Conservation (phyloP, 306 rosid genomes). For the Arachis hypogaea region DNA sequence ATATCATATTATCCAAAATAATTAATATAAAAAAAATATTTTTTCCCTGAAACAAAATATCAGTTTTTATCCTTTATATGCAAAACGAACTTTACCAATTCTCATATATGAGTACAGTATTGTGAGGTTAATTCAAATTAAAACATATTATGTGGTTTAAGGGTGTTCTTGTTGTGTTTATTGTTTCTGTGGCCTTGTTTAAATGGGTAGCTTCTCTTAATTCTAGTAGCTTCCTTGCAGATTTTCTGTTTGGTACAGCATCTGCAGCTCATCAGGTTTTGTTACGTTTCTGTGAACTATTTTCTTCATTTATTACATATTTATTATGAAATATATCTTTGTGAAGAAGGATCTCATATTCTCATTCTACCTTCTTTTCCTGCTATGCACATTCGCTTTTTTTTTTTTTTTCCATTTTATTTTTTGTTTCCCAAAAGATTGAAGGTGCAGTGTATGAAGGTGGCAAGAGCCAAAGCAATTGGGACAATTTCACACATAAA, state of each 20-base stretch:
- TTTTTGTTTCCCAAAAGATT: slow-evolving; percentile 24
- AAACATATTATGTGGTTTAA: slow-evolving; percentile 23
- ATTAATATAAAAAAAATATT: no score
- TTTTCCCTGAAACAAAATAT: no score
- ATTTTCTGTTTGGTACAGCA: slow-evolving; percentile 48
- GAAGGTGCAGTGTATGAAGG: slow-evolving; percentile 59
- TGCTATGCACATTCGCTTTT: not conserved
- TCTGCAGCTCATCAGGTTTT: slow-evolving; percentile 57
- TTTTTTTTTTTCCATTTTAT: not conserved
- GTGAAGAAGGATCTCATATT: not conserved
- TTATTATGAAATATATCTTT: not conserved
- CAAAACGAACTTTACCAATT: no score
- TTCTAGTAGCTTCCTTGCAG: slow-evolving; percentile 41
- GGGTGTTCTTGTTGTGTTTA: slow-evolving; percentile 5
- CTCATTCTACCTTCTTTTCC: not conserved
- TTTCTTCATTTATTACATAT: not conserved
- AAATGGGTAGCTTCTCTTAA: slow-evolving; percentile 36
- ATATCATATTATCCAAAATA: no score
- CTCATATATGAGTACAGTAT: not conserved
- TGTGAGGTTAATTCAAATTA: slow-evolving; percentile 1
- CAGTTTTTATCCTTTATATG: no score
- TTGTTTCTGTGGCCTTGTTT: slow-evolving; percentile 18
- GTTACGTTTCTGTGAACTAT: not conserved
- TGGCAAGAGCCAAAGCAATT: slow-evolving; percentile 58
- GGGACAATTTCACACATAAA: slow-evolving; percentile 55